Evolutionary conservation across 805 yeast genomes (phyloP), one percentile per base, ranked within the genome.

Genomic region (Wickerhamiella hasegawae): DNA sequence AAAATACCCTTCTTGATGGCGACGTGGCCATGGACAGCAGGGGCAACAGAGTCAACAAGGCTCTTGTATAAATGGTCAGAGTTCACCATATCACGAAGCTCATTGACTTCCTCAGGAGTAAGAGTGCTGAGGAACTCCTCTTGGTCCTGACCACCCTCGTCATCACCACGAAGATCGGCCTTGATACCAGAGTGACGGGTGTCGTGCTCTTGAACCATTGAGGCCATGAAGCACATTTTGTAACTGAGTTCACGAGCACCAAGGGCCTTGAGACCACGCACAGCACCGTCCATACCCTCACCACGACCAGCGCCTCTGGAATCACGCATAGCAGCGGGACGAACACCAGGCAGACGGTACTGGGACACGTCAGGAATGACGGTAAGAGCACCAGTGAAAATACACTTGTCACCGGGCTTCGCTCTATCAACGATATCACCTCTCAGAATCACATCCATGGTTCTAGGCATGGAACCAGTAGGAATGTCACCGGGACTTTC

Each of bases 381-480:
- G 40, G 90, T 83, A 52, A 84, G 90, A 1, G 94, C 77, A 31
- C 98, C 98, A 0, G 94, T 82, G 55, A 90, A 84, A 45, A 73
- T 72, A 59, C 95, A 81, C 54, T 82, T 79, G 57, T 87, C 97
- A 45, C 98, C 98, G 1, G 98, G 96, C 57, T 87, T 90, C 3
- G 96, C 96, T 45, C 84, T 68, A 53, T 87, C 98, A 6, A 90
- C 97, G 36, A 83, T 68, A 46, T 87, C 96, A 34, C 97, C 97
- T 48, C 98, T 68, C 39, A 87, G 59, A 34, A 87, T 79, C 18
- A 87, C 87, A 54, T 87, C 98, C 49, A 87, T 58, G 1, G 95
- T 87, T 55, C 98, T 72, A 18, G 98, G 98, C 98, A 87, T 87
- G 3, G 96, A 84, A 20, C 98, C 98, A 0, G 95, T 83, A 19